Percentiles rank a stretch among this genome's conserved stretches.
Conservation (phyloP, 2,329 filamentous ascomycete genomes). For the Claviceps digitariae region DNA sequence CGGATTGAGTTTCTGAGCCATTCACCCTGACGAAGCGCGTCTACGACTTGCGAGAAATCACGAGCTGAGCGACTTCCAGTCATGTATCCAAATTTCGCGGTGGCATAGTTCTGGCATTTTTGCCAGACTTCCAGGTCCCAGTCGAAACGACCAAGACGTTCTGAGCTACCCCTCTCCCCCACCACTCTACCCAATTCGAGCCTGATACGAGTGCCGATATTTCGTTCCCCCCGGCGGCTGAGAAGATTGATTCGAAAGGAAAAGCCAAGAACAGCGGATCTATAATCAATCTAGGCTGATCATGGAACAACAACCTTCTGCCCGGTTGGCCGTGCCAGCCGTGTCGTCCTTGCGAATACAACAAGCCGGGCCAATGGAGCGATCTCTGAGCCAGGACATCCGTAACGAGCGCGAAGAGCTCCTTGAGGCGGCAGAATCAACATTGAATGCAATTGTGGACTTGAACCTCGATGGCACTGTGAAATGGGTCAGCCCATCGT, state of each 20-base stretch:
- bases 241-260: not conserved
- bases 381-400: conserved; percentile 74
- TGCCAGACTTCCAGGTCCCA: conserved; percentile 27
- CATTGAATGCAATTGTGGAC: conserved; percentile 90
- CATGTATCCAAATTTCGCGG: conserved; percentile 32
- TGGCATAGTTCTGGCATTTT: conserved; percentile 34
- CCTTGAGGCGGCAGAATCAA: conserved; percentile 90
- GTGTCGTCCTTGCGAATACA: conserved; percentile 38
- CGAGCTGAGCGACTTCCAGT: conserved; percentile 21
- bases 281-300: not conserved
- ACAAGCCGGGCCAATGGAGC: conserved; percentile 40
- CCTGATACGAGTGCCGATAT: not conserved
- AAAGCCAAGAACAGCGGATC: not conserved
- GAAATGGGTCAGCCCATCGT: conserved; percentile 93
- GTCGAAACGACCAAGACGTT: conserved; percentile 1
- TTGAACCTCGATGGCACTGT: conserved; percentile 80
- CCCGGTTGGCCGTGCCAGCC: conserved; percentile 36
- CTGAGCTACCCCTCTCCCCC: not conserved
- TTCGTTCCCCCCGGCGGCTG: not conserved
- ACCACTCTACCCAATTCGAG: not conserved
- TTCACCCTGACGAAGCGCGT: not conserved
- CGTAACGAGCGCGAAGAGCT: conserved; percentile 87
- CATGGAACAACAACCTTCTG: conserved; percentile 28
- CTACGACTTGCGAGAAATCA: conserved; percentile 13
- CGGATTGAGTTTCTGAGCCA: not conserved